These are phyloP conservation scores for Annulohypoxylon bovei DNA, from an alignment of 495 filamentous ascomycete species.

Conservation along the genomic window DNA sequence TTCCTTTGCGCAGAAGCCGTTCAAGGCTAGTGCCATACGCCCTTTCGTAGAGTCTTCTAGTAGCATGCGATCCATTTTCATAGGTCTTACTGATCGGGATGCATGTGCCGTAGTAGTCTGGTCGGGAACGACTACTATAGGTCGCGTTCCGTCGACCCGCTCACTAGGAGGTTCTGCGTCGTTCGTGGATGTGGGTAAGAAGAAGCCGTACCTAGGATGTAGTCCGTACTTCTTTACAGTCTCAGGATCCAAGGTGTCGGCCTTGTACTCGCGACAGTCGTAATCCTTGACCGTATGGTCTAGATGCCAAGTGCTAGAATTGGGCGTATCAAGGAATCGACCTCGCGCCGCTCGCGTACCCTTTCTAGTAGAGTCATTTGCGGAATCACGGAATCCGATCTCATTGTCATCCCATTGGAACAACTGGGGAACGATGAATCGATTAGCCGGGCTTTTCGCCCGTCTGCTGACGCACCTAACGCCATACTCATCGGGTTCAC, in stretches of 20 bases:
- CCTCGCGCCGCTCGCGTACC: slow-evolving; percentile 53
- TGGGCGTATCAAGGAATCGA: slow-evolving; percentile 52
- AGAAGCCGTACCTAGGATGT: slow-evolving; percentile 56
- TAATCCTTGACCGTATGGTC: slow-evolving; percentile 55
- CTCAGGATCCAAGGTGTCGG: slow-evolving; percentile 52
- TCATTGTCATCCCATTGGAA: slow-evolving; percentile 54
- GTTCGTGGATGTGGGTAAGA: slow-evolving; percentile 52
- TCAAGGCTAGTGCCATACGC: slow-evolving; percentile 32
- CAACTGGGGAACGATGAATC: slow-evolving; percentile 53
- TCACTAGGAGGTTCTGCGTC: slow-evolving; percentile 47
- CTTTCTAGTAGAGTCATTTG: slow-evolving; percentile 54
- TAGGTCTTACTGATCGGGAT: slow-evolving; percentile 52
- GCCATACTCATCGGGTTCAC: slow-evolving; percentile 53
- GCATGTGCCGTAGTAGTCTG: slow-evolving; percentile 47
- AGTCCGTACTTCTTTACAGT: slow-evolving; percentile 54
- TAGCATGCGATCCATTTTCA: slow-evolving; percentile 46
- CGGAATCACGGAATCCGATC: slow-evolving; percentile 62
- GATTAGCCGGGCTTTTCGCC: slow-evolving; percentile 51
- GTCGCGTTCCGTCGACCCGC: slow-evolving; percentile 47
- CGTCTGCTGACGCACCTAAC: slow-evolving; percentile 52
- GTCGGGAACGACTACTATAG: slow-evolving; percentile 51
- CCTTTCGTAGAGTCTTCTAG: slow-evolving; percentile 32
- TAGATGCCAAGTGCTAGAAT: slow-evolving; percentile 53
- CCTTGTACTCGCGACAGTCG: slow-evolving; percentile 53
- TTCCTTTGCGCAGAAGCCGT: slow-evolving; percentile 44